Evolutionary conservation across 805 yeast species (phyloP).

Genomic region (Monosporozyma siamensis): DNA sequence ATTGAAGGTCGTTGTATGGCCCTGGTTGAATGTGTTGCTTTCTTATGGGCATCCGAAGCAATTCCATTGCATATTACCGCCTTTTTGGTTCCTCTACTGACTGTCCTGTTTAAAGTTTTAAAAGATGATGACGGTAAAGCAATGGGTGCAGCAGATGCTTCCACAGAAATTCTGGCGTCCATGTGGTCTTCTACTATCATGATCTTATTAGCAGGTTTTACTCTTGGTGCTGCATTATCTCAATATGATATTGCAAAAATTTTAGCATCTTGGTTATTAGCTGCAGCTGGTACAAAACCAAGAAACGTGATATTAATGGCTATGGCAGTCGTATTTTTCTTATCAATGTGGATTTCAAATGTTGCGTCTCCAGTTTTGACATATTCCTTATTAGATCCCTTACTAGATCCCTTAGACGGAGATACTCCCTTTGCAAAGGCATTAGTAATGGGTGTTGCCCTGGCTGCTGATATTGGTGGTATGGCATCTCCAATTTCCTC

Average conservation of each 20-base stretch:
- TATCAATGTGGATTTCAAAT: constrained; percentile 92
- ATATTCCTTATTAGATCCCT: constrained; percentile 77
- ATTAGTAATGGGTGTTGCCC: constrained; percentile 79
- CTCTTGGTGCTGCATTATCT: constrained; percentile 87
- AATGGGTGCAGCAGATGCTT: constrained; percentile 57
- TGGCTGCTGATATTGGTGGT: constrained; percentile 89
- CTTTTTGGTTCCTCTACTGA: constrained; percentile 67
- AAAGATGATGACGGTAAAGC: constrained; percentile 41
- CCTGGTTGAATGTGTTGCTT: constrained; percentile 50
- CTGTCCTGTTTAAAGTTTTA: constrained; percentile 60
- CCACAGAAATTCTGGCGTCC: constrained; percentile 55
- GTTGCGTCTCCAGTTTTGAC: constrained; percentile 95
- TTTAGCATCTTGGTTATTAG: constrained; percentile 75
- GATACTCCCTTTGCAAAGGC: constrained; percentile 78
- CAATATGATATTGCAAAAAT: constrained; percentile 83
- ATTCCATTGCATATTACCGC: constrained; percentile 89
- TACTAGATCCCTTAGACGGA: constrained; percentile 67
- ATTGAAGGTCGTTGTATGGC: constrained; percentile 60
- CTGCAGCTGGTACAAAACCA: constrained; percentile 78
- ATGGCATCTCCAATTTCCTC: constrained; percentile 96
- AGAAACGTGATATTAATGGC: constrained; percentile 64
- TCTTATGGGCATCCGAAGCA: constrained; percentile 94
- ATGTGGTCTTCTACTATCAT: constrained; percentile 96
- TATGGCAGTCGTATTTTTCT: constrained; percentile 76
- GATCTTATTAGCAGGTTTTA: constrained; percentile 85